Evolutionary conservation across 805 yeast genomes (phyloP), one percentile per base, ranked within the genome.

Genomic region (Candida xyloterini): DNA sequence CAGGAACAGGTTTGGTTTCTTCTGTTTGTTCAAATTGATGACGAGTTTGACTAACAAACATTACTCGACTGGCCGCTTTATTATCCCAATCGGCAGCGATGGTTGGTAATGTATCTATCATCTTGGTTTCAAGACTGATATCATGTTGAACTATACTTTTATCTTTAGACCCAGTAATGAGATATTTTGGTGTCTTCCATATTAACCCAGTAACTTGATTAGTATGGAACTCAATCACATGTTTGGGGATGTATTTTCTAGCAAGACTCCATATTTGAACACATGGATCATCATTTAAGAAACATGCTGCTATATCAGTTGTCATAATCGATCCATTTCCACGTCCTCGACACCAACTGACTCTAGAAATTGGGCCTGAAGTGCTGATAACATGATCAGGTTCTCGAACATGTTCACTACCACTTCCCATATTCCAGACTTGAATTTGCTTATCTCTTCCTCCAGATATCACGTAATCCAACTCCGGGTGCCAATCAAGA

Each of bases 361-460:
- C 89, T 50, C 79, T 84, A 50, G 83, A 78, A 1, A 91, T 83
- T 0, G 96, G 85, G 11, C 83, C 83, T 7, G 93, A 80, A 1
- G 95, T 78, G 48, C 76, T 73, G 10, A 91, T 73, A 10, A 80
- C 80, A 48, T 75, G 74, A 24, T 86, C 91, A 0, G 97, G 95
- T 32, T 60, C 58, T 32, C 71, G 41, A 44, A 52, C 54, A 15
- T 64, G 72, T 26, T 57, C 64, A 1, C 65, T 50, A 9, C 60
- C 56, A 0, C 67, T 47, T 7, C 65, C 58, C 73, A 78, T 65
- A 52, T 76, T 82, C 91, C 95, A 87, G 3, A 84, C 78, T 45
- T 84, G 87, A 25, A 84, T 69, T 50, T 80, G 81, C 38, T 84
- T 82, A 62, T 93, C 99, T 52, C 97, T 72, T 7, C 99, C 99